Percentiles rank a stretch among this genome's conserved stretches.
phyloP scores from a whole-genome alignment of 202 grass and related monocot species.

The Digitaria exilis region DNA sequence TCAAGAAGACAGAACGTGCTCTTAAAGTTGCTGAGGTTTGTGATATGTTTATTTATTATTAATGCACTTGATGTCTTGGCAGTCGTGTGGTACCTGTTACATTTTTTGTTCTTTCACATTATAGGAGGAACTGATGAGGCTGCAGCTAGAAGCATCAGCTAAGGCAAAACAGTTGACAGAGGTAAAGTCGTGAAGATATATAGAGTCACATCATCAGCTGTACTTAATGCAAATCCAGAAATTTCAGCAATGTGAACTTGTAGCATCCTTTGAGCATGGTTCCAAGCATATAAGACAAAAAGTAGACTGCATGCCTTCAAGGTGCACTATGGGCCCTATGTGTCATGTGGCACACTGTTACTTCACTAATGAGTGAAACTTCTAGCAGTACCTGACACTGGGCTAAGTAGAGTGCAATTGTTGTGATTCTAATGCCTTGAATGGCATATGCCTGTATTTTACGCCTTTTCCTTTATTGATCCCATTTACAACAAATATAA shows the following conservation, averaged over 20 bases:
- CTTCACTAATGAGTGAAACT: background rate
- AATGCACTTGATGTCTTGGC: background rate
- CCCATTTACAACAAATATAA: background rate
- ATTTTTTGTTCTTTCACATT: constrained; percentile 24
- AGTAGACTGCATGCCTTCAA: background rate
- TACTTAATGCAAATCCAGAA: background rate
- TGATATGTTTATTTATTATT: constrained; percentile 15
- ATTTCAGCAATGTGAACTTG: background rate
- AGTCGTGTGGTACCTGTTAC: constrained; percentile 18
- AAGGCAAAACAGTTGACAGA: constrained; percentile 74
- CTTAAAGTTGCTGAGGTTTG: constrained; percentile 97
- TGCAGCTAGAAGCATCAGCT: constrained; percentile 73
- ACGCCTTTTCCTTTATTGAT: background rate
- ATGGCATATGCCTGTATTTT: background rate
- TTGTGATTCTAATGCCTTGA: constrained; percentile 16
- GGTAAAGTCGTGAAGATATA: constrained; percentile 65
- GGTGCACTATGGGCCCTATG: background rate
- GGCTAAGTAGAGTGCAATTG: background rate
- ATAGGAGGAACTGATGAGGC: constrained; percentile 88
- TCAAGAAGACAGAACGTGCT: constrained; percentile 79
- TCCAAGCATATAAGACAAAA: background rate
- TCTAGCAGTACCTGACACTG: constrained; percentile 9
- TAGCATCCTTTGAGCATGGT: background rate
- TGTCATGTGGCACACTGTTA: background rate
- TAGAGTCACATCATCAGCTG: background rate